Conservation (phyloP, 78 protist genomes). For the Dictyostelium purpureum region DNA sequence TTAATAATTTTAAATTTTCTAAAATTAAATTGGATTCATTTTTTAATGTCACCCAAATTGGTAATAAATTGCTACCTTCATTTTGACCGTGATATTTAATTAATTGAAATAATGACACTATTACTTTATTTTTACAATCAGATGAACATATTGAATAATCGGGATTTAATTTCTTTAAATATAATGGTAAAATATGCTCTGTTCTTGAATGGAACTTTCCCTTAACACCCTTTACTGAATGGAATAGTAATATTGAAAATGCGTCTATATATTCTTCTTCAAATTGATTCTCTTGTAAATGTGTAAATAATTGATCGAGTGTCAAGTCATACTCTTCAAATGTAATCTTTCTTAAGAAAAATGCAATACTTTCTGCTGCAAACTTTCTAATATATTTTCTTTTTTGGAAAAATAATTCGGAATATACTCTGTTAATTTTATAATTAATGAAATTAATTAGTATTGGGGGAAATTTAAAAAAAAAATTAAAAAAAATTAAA, state of each 20-base stretch:
- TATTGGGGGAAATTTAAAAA: neutral
- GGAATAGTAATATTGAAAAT: conserved; percentile 60
- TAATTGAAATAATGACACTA: neutral
- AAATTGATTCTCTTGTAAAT: neutral
- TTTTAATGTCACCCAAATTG: conserved; percentile 37
- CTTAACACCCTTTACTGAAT: conserved; percentile 52
- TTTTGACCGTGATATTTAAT: conserved; percentile 14
- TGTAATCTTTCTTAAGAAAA: conserved; percentile 40
- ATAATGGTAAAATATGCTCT: conserved; percentile 46
- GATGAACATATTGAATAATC: neutral
- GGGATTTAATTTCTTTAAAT: neutral
- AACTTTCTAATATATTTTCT: conserved; percentile 64
- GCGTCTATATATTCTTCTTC: conserved; percentile 29
- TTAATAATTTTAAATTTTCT: neutral
- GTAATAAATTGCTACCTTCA: conserved; percentile 18
- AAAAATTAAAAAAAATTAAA: neutral
- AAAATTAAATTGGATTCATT: neutral
- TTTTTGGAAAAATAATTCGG: conserved; percentile 60
- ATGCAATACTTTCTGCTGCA: conserved; percentile 74
- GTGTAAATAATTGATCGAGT: conserved; percentile 10
- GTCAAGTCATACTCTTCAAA: conserved; percentile 11
- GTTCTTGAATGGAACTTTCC: conserved; percentile 61
- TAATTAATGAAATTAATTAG: neutral
- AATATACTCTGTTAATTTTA: conserved; percentile 24
- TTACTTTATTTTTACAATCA: neutral